Evolutionary conservation across 2,329 filamentous ascomycete genomes (phyloP).

Genomic region (Cadophora malorum): DNA sequence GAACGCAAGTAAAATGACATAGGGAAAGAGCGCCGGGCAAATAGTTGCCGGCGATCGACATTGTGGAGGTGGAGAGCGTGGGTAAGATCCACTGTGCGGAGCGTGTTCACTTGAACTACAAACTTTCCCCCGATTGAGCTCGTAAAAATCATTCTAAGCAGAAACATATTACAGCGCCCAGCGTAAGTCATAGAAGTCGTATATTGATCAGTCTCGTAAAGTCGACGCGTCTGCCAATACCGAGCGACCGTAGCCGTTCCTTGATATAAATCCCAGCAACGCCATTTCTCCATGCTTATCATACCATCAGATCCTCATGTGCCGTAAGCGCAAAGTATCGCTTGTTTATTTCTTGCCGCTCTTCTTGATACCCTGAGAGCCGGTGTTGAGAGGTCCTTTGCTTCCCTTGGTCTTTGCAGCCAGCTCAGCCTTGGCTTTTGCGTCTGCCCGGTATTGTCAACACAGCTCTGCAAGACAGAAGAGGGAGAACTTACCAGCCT

Average conservation of each 20-base stretch:
- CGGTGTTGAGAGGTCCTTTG: conserved; percentile 88
- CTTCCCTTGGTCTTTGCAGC: conserved; percentile 77
- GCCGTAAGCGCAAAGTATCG: neutral
- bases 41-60: neutral
- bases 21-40: too few species aligned
- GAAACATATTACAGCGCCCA: neutral
- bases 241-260: conserved; percentile 18
- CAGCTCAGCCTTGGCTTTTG: conserved; percentile 85
- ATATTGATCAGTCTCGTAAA: conserved; percentile 21
- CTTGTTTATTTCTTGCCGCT: conserved; percentile 84
- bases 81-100: neutral
- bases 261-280: conserved; percentile 23
- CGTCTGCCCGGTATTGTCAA: conserved; percentile 57
- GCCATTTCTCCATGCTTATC: conserved; percentile 26
- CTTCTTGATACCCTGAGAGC: conserved; percentile 94
- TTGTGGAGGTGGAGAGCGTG: neutral
- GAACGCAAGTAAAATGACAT: neutral
- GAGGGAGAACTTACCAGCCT: conserved; percentile 69
- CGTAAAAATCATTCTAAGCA: neutral
- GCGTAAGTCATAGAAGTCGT: conserved; percentile 17
- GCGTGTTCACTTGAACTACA: neutral
- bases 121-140: neutral
- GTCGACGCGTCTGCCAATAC: conserved; percentile 15
- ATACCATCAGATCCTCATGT: conserved; percentile 11
- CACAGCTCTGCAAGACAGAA: neutral